Conservation (phyloP, 2,329 filamentous ascomycete species). For the Xylaria polymorpha region DNA sequence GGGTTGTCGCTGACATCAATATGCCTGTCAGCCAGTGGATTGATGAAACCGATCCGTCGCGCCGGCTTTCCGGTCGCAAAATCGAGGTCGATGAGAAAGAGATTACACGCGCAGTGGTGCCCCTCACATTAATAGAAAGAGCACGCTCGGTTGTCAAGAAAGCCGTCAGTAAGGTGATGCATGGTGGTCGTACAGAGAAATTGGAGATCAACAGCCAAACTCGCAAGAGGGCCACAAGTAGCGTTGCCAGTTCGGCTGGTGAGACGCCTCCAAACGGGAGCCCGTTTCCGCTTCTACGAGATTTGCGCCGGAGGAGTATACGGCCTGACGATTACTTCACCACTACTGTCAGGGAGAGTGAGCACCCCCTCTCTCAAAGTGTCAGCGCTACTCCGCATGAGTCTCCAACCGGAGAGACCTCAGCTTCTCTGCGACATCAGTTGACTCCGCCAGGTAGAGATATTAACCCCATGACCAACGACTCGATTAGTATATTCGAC, state of each 20-base stretch:
- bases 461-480: slow-evolving; percentile 50
- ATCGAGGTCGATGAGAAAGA: slow-evolving; percentile 95
- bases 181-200: slow-evolving; percentile 68
- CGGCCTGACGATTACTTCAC: slow-evolving; percentile 67
- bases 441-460: slow-evolving; percentile 55
- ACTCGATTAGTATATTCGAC: slow-evolving; percentile 53
- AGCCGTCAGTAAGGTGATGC: slow-evolving; percentile 71
- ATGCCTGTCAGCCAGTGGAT: slow-evolving; percentile 81
- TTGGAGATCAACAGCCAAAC: slow-evolving; percentile 65
- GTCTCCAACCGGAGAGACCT: slow-evolving; percentile 50
- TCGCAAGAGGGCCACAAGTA: slow-evolving; percentile 69
- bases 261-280: slow-evolving; percentile 62
- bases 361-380: slow-evolving; percentile 81
- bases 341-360: slow-evolving; percentile 59
- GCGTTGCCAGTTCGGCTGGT: slow-evolving; percentile 71
- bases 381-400: slow-evolving; percentile 75
- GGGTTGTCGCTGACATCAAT: slow-evolving; percentile 83
- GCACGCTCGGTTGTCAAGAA: slow-evolving; percentile 83
- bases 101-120: slow-evolving; percentile 89
- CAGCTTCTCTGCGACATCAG: slow-evolving; percentile 52
- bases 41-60: slow-evolving; percentile 90
- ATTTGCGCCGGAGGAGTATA: slow-evolving; percentile 66
- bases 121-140: slow-evolving; percentile 86
- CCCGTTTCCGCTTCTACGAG: slow-evolving; percentile 64
- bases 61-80: slow-evolving; percentile 80